Percentiles rank a stretch among this genome's conserved stretches.
These are phyloP conservation scores for Dorcoceras hygrometricum DNA, from an alignment of 257 asterid genomes.

Conservation along the genomic window DNA sequence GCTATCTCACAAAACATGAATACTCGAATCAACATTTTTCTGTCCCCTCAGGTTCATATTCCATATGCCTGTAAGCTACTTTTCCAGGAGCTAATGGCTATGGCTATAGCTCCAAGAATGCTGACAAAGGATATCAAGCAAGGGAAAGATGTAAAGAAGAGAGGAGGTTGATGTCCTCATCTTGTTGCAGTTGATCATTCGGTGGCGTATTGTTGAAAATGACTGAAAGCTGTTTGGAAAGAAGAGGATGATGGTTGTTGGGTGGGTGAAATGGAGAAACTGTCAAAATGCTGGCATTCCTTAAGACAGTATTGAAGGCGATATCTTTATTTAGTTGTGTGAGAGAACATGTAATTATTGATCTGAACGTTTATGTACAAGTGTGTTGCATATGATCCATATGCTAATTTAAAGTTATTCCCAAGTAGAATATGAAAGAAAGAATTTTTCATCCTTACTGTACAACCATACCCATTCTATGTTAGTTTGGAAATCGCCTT, in stretches of 20 bases:
- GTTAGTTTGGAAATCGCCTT: background rate
- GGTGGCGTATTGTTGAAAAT: background rate
- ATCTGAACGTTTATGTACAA: background rate
- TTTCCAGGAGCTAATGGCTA: slow-evolving; percentile 94
- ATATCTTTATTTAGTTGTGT: background rate
- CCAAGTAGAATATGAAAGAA: background rate
- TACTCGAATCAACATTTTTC: background rate
- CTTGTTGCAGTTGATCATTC: background rate
- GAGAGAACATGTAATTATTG: background rate
- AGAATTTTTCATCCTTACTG: no score
- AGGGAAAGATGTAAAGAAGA: slow-evolving; percentile 57
- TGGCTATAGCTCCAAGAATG: slow-evolving; percentile 99
- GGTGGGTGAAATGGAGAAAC: background rate
- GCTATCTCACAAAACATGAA: no score
- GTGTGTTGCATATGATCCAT: background rate
- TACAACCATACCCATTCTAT: background rate
- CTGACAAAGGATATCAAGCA: slow-evolving; percentile 78
- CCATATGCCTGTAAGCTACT: slow-evolving; percentile 94
- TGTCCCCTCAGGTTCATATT: slow-evolving; percentile 64
- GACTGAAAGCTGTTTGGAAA: background rate
- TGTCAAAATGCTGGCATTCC: background rate
- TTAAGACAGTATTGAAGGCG: background rate
- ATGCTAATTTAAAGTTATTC: background rate
- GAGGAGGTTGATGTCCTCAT: slow-evolving; percentile 33
- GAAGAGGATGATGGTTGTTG: background rate